phyloP scores from a whole-genome alignment of 2,329 filamentous ascomycete species.

The Fusarium ramigenum region DNA sequence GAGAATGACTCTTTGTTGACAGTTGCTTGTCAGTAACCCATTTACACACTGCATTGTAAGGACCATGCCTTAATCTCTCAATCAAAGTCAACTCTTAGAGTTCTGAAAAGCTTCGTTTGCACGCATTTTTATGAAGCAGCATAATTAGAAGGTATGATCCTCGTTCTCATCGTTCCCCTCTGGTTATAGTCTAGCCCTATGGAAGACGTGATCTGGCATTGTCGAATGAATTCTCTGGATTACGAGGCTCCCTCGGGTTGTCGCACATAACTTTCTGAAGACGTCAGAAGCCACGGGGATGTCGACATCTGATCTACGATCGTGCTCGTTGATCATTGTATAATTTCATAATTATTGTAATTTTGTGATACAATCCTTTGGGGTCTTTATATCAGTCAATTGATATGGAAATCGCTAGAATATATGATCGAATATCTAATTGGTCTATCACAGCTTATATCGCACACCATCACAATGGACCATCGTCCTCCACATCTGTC shows the following conservation, averaged over 20 bases:
- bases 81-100: neutral
- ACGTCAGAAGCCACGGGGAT: constrained; percentile 42
- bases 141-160: neutral
- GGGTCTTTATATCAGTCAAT: neutral
- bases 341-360: neutral
- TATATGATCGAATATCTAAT: neutral
- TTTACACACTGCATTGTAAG: neutral
- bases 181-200: neutral
- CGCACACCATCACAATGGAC: constrained; percentile 27
- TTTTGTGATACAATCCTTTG: neutral
- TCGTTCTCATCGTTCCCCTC: neutral
- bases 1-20: neutral
- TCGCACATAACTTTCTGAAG: constrained; percentile 19
- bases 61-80: neutral
- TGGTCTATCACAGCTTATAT: neutral
- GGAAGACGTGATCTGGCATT: neutral
- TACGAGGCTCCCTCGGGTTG: neutral
- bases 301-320: constrained; percentile 39
- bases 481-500: constrained; percentile 52
- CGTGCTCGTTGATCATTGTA: constrained; percentile 7
- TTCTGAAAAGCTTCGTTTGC: neutral
- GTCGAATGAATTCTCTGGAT: neutral
- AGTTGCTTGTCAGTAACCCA: neutral
- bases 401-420: neutral
- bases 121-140: neutral